Evolutionary conservation across 768 basidiomycete genomes (phyloP).

Genomic region (Termitomyces sp.): DNA sequence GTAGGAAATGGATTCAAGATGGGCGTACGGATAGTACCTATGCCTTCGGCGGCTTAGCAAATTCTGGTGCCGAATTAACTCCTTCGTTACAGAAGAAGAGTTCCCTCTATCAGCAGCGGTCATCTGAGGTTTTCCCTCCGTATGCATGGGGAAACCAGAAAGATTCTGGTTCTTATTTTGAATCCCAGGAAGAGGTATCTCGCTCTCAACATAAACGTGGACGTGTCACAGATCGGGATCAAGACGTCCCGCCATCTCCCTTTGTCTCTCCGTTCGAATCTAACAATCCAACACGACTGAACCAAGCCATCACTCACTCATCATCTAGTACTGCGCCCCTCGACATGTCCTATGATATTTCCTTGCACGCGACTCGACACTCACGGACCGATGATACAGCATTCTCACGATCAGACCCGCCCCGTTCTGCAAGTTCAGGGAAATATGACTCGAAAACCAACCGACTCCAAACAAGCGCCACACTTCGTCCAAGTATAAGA

Average conservation of each 20-base stretch:
- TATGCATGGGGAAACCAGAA: slow-evolving; percentile 50
- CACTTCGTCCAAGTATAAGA: slow-evolving; percentile 28
- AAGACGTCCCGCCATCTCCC: slow-evolving; percentile 17
- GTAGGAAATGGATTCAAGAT: slow-evolving; percentile 63
- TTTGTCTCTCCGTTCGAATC: slow-evolving; percentile 44
- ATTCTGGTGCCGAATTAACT: slow-evolving; percentile 28
- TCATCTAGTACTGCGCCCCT: slow-evolving; percentile 1
- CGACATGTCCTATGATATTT: slow-evolving; percentile 5
- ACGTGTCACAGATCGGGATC: slow-evolving; percentile 26
- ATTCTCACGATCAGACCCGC: not conserved
- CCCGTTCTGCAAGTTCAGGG: not conserved
- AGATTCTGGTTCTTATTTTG: slow-evolving; percentile 54
- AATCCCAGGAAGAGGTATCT: slow-evolving; percentile 16
- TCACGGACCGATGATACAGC: slow-evolving; percentile 7
- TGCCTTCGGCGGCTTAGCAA: slow-evolving; percentile 52
- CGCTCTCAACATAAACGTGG: slow-evolving; percentile 17
- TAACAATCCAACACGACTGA: slow-evolving; percentile 27
- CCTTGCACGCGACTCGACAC: slow-evolving; percentile 1
- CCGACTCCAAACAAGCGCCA: not conserved
- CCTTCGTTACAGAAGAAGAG: slow-evolving; percentile 38
- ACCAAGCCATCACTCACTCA: slow-evolving; percentile 24
- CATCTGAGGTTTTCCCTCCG: slow-evolving; percentile 49
- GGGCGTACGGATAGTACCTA: slow-evolving; percentile 37
- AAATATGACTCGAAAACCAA: not conserved
- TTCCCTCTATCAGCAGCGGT: slow-evolving; percentile 12